A percentile compares a stretch with the other conserved stretches of the same genome.
These are phyloP conservation scores for Eucalyptus leucophloia DNA, from an alignment of 345 rosid species.

Conservation along the genomic window DNA sequence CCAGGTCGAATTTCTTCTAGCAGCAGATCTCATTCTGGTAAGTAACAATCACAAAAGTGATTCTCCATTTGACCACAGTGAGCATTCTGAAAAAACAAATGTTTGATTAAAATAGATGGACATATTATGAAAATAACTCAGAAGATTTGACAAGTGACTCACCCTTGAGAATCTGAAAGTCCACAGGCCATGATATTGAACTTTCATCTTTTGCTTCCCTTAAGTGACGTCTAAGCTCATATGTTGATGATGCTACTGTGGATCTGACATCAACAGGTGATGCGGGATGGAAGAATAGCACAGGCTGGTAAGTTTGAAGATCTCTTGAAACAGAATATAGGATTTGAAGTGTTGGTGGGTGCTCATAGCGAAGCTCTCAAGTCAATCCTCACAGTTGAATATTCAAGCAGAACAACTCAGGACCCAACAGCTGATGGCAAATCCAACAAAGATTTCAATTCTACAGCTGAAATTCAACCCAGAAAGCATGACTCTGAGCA, in stretches of 20 bases:
- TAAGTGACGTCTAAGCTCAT: neutral
- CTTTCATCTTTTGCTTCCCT: neutral
- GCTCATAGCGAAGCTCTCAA: conserved; percentile 78
- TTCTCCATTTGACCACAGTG: neutral
- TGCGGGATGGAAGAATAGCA: conserved; percentile 81
- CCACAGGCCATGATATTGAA: neutral
- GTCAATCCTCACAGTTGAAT: conserved; percentile 53
- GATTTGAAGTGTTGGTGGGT: conserved; percentile 86
- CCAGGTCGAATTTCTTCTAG: conserved; percentile 97
- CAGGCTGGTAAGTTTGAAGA: conserved; percentile 76
- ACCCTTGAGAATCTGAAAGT: neutral
- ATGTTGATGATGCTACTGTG: neutral
- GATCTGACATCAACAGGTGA: conserved; percentile 37
- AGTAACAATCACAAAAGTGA: conserved; percentile 4
- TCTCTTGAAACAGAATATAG: conserved; percentile 66
- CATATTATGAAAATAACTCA: neutral
- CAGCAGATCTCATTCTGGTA: conserved; percentile 93
- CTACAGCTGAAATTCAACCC: conserved; percentile 15
- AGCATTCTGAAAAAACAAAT: neutral
- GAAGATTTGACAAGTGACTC: neutral
- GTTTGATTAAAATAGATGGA: neutral
- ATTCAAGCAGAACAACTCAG: conserved; percentile 32
- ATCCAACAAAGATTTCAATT: conserved; percentile 13
- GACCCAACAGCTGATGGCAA: conserved; percentile 19
- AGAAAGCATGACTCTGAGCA: conserved; percentile 43